Base-by-base conservation (phyloP, 257 asterid species). In the Nicotiana attenuata region DNA sequence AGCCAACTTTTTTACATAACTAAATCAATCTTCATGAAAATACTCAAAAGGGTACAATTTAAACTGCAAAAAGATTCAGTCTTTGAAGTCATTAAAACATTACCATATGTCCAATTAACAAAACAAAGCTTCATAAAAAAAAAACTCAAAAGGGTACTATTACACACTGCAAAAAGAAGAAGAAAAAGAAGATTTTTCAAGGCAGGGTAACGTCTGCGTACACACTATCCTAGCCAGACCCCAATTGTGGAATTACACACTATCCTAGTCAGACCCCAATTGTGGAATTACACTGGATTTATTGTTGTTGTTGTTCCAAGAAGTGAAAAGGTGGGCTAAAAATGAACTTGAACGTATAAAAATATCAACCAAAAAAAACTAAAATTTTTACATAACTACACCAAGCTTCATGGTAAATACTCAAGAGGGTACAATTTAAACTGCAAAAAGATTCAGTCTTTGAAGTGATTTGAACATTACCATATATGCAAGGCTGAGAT, bases 401-500 rank as follows among this genome's bases (percentile, higher is more conserved):
- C 68, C 68, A 79, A 56, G 64, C 71, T 55, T 65, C 82, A 65
- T 63, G 50, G 60, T 59, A 80, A 88, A 81, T 78, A 55, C 83
- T 52, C 80, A 83, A 57, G 61, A 17, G 81, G 77, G 86, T 82
- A 80, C 28, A 78, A 65, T 65, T 52, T 50, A 68, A 85, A 84
- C 77, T 65, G 78, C 67, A 68, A 55, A 84, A 84, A 77, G 13
- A 65, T 24, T 2, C 38, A 80, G 71, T 52, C 83, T 60, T 14
- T 47, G 52, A 60, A 68, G 35, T 81, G 81, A 24, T 28, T 19
- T 8, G 63, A 81, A 41, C 59, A 33, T 57, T 88, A 94, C 98
- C 98, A 88, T 91, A 92, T 86, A 93, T 91, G 82, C 94, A 93
- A 55, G 97, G 97, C 82, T 92, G 99, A 28, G 98, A 89, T 84